Conservation (phyloP, 805 yeast genomes). For the Wickerhamomyces ciferrii region DNA sequence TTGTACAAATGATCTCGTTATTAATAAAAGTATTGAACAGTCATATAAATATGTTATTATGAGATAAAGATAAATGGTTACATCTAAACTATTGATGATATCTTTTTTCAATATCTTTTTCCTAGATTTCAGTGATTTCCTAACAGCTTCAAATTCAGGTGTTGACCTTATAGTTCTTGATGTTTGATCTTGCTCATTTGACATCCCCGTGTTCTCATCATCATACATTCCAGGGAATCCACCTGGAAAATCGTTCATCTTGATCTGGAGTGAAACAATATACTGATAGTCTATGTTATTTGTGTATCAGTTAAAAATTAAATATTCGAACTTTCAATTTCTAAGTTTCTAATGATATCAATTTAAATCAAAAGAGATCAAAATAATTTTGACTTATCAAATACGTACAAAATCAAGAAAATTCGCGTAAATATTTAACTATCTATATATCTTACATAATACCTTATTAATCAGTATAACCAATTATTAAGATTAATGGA, state of each 20-base stretch:
- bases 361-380: no score
- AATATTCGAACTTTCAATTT: no score
- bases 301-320: no score
- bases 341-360: no score
- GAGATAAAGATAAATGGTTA: slow-evolving; percentile 5
- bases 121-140: slow-evolving; percentile 11
- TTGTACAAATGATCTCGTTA: slow-evolving; percentile 9
- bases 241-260: slow-evolving; percentile 19
- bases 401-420: no score
- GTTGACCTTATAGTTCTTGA: not conserved
- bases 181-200: not conserved
- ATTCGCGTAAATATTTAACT: no score
- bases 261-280: no score
- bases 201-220: not conserved
- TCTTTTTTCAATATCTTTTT: slow-evolving; percentile 11
- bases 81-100: slow-evolving; percentile 6
- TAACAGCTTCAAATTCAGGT: slow-evolving; percentile 3
- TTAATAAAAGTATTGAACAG: slow-evolving; percentile 18
- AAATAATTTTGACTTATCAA: no score
- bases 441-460: no score
- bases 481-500: no score
- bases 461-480: no score
- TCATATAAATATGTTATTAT: slow-evolving; percentile 17
- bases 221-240: slow-evolving; percentile 12
- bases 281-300: no score